phyloP scores from a whole-genome alignment of 2,329 filamentous ascomycete genomes.

The Emmonsia crescens region DNA sequence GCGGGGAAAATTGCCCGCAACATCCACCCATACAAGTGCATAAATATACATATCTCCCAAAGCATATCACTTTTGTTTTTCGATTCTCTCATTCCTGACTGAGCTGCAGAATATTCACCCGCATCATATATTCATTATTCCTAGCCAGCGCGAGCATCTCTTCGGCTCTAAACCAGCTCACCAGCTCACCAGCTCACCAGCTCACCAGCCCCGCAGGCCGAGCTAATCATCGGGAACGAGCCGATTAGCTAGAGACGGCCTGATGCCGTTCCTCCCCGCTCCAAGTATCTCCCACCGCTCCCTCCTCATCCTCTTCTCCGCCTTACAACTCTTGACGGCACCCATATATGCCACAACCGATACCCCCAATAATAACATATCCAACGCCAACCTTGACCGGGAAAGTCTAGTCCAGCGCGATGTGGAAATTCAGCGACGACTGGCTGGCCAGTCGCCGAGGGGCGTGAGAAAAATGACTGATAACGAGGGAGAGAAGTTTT shows the following conservation, averaged over 20 bases:
- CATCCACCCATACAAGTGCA: not conserved
- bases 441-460: conserved; percentile 18
- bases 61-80: not conserved
- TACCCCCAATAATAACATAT: not conserved
- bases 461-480: conserved; percentile 36
- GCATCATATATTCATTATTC: not conserved
- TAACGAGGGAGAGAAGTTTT: conserved; percentile 40
- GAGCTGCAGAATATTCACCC: not conserved
- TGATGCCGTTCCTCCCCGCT: not conserved
- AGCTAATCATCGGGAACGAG: not conserved
- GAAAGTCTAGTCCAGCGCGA: not conserved
- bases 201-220: not conserved
- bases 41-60: not conserved
- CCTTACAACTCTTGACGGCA: not conserved
- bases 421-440: conserved; percentile 21
- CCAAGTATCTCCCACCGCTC: not conserved
- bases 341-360: not conserved
- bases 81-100: not conserved
- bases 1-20: not conserved
- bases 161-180: not conserved
- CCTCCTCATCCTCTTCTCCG: not conserved
- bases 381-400: not conserved
- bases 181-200: no score
- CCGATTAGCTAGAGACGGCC: not conserved
- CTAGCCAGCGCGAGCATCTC: not conserved